Percentiles rank a stretch among this genome's conserved stretches.
These are phyloP conservation scores for Phoma sp. DNA, from an alignment of 2,329 filamentous ascomycete species.

Conservation along the genomic window DNA sequence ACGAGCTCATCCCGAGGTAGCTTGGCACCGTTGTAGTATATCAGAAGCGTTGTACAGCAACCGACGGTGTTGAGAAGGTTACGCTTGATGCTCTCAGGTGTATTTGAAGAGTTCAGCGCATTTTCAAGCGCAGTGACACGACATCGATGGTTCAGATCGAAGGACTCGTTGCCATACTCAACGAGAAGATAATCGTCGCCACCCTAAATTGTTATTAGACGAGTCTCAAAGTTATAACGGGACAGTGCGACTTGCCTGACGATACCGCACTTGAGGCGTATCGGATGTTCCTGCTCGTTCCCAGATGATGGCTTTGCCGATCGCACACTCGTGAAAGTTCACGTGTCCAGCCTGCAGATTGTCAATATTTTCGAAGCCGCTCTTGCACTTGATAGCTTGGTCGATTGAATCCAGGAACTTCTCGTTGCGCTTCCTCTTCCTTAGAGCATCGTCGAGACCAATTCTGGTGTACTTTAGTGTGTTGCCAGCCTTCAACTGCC, in stretches of 20 bases:
- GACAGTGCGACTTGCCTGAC: constrained; percentile 16
- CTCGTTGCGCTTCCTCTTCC: constrained; percentile 53
- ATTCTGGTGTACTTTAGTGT: constrained; percentile 60
- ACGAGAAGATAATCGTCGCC: constrained; percentile 61
- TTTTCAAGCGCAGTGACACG: constrained; percentile 63
- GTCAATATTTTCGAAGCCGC: constrained; percentile 29
- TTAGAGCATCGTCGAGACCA: constrained; percentile 61
- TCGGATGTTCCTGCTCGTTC: constrained; percentile 30
- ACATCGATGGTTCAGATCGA: constrained; percentile 65
- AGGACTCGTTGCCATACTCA: constrained; percentile 64
- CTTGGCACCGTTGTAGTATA: constrained; percentile 52
- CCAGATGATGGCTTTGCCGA: constrained; percentile 42
- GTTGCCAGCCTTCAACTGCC: constrained; percentile 67
- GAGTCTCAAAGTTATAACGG: constrained; percentile 7
- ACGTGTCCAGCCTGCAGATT: constrained; percentile 37
- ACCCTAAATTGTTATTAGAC: constrained; percentile 20
- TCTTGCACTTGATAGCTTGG: constrained; percentile 42
- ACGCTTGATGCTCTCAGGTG: constrained; percentile 47
- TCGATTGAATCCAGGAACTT: constrained; percentile 56
- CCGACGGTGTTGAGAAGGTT: constrained; percentile 61
- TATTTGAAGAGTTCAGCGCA: constrained; percentile 52
- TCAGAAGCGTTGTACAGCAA: constrained; percentile 55
- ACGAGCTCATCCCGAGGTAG: constrained; percentile 49
- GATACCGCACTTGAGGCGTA: constrained; percentile 37
- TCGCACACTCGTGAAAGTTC: constrained; percentile 33